phyloP scores from a whole-genome alignment of 345 rosid genomes.

The Euphorbia lathyris region DNA sequence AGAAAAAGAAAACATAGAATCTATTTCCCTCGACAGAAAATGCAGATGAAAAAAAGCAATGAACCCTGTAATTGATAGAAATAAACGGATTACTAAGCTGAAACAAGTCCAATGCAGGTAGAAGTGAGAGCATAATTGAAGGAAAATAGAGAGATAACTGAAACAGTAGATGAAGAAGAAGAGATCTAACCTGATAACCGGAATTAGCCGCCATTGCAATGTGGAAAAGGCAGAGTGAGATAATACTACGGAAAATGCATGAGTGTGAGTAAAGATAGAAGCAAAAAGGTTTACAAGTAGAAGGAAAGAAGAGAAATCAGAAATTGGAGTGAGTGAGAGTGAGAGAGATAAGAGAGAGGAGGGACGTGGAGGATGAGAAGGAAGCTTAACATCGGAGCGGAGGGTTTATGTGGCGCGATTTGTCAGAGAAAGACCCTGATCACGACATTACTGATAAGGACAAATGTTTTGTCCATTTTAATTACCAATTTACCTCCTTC shows the following conservation, averaged over 20 bases:
- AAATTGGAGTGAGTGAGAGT: too few species aligned
- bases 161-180: background rate
- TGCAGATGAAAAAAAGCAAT: background rate
- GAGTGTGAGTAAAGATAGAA: background rate
- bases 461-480: background rate
- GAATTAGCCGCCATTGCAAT: constrained; percentile 28
- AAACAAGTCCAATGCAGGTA: background rate
- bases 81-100: background rate
- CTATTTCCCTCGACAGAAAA: background rate
- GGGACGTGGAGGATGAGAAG: too few species aligned
- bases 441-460: constrained; percentile 32
- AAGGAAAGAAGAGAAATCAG: too few species aligned
- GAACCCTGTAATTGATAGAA: background rate
- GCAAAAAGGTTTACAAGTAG: background rate
- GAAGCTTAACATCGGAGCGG: constrained; percentile 7
- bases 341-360: too few species aligned
- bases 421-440: constrained; percentile 34
- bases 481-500: constrained; percentile 22
- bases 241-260: background rate
- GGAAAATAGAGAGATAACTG: background rate
- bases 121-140: background rate
- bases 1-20: too few species aligned
- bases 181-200: constrained; percentile 20
- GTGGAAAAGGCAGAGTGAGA: background rate
- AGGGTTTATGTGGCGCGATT: constrained; percentile 27